Evolutionary conservation across 1,284 basidiomycete species (phyloP).

Genomic region (Coniophora puteana): DNA sequence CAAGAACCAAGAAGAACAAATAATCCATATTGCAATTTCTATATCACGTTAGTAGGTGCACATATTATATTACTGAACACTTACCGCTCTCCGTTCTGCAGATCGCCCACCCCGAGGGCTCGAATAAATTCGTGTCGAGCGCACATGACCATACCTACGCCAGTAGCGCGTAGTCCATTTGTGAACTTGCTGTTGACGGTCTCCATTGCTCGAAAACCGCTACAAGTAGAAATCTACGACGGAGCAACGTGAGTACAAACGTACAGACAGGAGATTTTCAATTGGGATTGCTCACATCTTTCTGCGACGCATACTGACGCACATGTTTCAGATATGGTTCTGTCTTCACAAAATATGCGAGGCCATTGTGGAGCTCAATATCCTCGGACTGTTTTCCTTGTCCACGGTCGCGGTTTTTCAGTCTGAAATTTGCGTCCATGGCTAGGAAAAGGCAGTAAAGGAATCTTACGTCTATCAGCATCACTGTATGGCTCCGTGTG

Average conservation of each 20-base stretch:
- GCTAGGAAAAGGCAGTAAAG: no score
- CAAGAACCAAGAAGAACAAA: constrained; percentile 1
- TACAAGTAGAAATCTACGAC: constrained; percentile 13
- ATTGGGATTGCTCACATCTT: constrained; percentile 3
- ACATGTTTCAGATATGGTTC: constrained; percentile 14
- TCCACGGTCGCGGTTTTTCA: no score
- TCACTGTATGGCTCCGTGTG: no score
- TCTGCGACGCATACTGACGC: constrained; percentile 1
- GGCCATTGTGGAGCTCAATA: no score
- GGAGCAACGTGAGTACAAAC: background rate
- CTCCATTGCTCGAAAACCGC: constrained; percentile 11
- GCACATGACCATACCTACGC: constrained; percentile 14
- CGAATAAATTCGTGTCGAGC: constrained; percentile 11
- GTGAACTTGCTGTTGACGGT: constrained; percentile 10
- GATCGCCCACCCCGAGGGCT: constrained; percentile 13
- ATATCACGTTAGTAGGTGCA: constrained; percentile 23
- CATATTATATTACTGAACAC: background rate
- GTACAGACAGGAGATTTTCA: background rate
- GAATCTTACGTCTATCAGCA: no score
- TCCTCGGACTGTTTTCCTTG: no score
- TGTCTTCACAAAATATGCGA: no score
- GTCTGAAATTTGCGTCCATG: no score
- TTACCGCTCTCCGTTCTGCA: constrained; percentile 21
- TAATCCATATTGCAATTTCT: constrained; percentile 8
- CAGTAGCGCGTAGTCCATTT: constrained; percentile 8